A percentile compares a stretch with the other conserved stretches of the same genome.
These are phyloP conservation scores for Heracleum sosnowskyi DNA, from an alignment of 129 eudicot genomes.

Conservation along the genomic window DNA sequence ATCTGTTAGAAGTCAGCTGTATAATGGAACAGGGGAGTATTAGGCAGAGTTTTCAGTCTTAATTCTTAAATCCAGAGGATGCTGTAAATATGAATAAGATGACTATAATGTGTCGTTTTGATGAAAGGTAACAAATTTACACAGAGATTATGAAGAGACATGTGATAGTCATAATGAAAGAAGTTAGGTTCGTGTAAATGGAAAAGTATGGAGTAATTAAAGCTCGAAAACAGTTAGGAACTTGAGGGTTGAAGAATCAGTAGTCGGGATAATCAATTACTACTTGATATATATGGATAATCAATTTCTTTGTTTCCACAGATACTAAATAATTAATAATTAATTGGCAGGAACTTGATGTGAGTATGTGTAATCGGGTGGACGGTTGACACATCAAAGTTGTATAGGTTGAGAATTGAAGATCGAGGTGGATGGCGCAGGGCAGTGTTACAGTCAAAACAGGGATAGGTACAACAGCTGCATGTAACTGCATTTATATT, in stretches of 20 bases:
- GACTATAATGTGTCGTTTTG: background rate
- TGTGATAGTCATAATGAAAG: background rate
- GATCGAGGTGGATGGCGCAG: background rate
- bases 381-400: background rate
- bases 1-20: too few relatives aligned
- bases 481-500: background rate
- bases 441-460: background rate
- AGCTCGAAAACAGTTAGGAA: background rate
- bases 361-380: background rate
- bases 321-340: background rate
- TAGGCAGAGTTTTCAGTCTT: too few relatives aligned
- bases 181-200: background rate
- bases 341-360: background rate
- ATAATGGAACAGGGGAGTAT: too few relatives aligned
- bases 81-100: background rate
- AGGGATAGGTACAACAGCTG: background rate
- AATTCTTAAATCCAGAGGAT: background rate
- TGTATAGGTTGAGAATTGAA: background rate
- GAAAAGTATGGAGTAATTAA: background rate
- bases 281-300: background rate
- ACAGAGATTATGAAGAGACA: background rate
- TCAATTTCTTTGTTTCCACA: background rate
- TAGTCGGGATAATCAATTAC: background rate
- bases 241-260: constrained; percentile 1
- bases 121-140: background rate